Conservation (phyloP, 2,329 filamentous ascomycete species). For the Blastomyces emzantsi region DNA sequence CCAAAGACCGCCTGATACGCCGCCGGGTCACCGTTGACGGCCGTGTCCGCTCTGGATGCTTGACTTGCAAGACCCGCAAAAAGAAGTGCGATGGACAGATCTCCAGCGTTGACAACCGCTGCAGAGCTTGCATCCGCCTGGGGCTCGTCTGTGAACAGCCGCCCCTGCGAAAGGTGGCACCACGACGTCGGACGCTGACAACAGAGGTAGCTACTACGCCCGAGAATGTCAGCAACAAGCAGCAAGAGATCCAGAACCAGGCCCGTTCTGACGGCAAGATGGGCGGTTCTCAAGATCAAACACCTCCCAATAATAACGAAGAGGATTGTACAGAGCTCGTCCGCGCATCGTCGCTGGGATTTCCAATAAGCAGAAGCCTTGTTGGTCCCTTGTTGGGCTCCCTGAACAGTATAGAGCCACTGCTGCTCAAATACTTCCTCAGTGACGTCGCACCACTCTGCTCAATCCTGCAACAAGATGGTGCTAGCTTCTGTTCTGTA, state of each 20-base stretch:
- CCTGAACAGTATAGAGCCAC: neutral
- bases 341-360: neutral
- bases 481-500: neutral
- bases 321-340: neutral
- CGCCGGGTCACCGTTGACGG: neutral
- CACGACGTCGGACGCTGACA: neutral
- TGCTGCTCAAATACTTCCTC: neutral
- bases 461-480: neutral
- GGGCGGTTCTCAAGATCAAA: neutral
- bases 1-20: slow-evolving; percentile 1
- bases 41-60: neutral
- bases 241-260: neutral
- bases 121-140: neutral
- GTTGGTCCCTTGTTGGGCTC: neutral
- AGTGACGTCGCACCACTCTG: neutral
- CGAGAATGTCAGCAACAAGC: neutral
- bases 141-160: neutral
- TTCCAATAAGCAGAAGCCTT: neutral
- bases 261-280: neutral
- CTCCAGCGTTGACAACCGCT: neutral
- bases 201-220: neutral
- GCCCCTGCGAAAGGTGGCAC: neutral
- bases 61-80: neutral
- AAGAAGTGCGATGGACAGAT: slow-evolving; percentile 1
- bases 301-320: neutral